Evolutionary conservation across 1,139 yeast species (phyloP), one percentile per base, ranked within the genome.

Genomic region (Ogataea hybrid): DNA sequence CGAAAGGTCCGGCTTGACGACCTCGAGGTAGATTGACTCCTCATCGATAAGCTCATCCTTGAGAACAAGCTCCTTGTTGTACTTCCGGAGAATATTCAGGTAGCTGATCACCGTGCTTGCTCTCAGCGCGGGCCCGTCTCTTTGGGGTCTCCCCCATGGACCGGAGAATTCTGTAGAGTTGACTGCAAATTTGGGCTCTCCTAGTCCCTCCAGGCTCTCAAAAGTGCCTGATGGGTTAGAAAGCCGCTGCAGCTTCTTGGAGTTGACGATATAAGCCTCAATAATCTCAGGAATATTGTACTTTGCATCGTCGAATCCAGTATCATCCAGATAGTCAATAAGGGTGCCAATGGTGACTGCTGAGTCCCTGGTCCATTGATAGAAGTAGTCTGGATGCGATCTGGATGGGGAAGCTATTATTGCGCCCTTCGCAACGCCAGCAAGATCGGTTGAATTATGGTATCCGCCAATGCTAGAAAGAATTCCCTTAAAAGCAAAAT

Each of bases 321-420:
- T 48, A 45, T 77, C 81, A 32, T 70, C 69, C 46, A 81, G 66
- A 47, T 69, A 68, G 43, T 77, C 73, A 18, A 83, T 70, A 40
- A 90, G 67, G 0, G 94, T 73, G 47, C 79, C 76, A 39, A 87
- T 74, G 1, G 95, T 83, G 39, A 90, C 75, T 0, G 97, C 96
- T 25, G 90, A 80, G 60, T 90, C 98, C 55, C 98, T 73, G 2
- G 79, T 75, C 98, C 98, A 90, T 56, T 86, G 95, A 58, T 77
- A 90, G 54, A 77, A 89, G 61, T 90, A 90, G 62, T 90, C 74
- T 0, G 97, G 97, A 17, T 69, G 50, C 0, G 41, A 5, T 42
- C 62, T 74, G 0, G 95, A 86, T 3, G 96, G 95, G 7, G 95
- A 82, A 1, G 97, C 97, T 48, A 90, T 71, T 4, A 88, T 84